These are phyloP conservation scores for Aspergillus sp. DNA, from an alignment of 2,329 filamentous ascomycete genomes.

Conservation along the genomic window DNA sequence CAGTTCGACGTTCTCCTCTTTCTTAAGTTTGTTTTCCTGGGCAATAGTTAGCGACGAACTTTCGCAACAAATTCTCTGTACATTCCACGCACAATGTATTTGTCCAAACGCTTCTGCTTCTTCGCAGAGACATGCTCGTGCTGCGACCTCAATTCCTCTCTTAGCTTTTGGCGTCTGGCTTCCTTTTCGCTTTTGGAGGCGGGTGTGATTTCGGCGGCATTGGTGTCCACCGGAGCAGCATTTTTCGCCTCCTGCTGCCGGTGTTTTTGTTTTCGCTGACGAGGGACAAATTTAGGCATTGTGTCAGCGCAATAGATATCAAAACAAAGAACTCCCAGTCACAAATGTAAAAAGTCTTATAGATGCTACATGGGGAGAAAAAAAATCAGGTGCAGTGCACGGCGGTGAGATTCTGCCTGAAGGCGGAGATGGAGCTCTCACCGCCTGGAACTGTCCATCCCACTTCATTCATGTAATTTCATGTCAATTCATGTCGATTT, in stretches of 20 bases:
- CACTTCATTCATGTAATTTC: too few relatives aligned
- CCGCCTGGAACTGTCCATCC: conserved; percentile 8
- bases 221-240: conserved; percentile 38
- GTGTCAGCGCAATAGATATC: conserved; percentile 1
- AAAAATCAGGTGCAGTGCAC: conserved; percentile 11
- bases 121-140: conserved; percentile 53
- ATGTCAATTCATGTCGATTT: neutral
- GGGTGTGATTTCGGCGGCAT: conserved; percentile 36
- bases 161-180: conserved; percentile 44
- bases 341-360: conserved; percentile 3
- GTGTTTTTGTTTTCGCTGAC: conserved; percentile 51
- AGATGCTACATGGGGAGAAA: conserved; percentile 2
- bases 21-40: conserved; percentile 79
- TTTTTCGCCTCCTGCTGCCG: conserved; percentile 23
- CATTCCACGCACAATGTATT: conserved; percentile 50
- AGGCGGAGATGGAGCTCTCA: conserved; percentile 9
- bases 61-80: neutral
- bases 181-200: conserved; percentile 47
- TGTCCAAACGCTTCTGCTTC: conserved; percentile 60
- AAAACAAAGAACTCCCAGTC: conserved; percentile 6
- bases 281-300: conserved; percentile 45
- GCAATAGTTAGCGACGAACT: conserved; percentile 10
- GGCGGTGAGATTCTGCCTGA: conserved; percentile 19
- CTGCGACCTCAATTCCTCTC: conserved; percentile 47
- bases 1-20: conserved; percentile 81